Percentiles rank a stretch among this genome's conserved stretches.
These are phyloP conservation scores for Candida tunisiensis DNA, from an alignment of 1,139 yeast genomes.

Conservation along the genomic window DNA sequence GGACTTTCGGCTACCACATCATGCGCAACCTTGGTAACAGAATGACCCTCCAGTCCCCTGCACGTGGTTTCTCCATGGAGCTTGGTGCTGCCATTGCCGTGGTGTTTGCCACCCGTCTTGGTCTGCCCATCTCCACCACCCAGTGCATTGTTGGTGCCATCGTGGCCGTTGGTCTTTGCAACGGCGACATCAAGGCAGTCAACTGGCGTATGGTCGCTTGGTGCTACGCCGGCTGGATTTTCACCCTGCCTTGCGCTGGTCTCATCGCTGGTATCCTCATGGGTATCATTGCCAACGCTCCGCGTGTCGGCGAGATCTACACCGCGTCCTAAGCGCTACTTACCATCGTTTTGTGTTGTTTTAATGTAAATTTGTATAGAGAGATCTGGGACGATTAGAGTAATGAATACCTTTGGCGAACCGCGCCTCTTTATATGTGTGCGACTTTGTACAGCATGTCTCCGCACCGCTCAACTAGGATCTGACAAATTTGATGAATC, in stretches of 20 bases:
- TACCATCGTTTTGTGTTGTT: no score
- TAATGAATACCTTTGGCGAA: no score
- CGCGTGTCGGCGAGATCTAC: conserved; percentile 27
- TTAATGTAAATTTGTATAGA: no score
- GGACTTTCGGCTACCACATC: conserved; percentile 61
- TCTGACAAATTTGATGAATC: no score
- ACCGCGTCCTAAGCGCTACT: background rate
- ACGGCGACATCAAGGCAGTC: conserved; percentile 43
- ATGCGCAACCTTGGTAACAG: conserved; percentile 62
- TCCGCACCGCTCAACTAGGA: no score
- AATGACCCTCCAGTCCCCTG: conserved; percentile 60
- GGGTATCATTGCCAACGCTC: conserved; percentile 53
- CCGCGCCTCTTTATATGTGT: no score
- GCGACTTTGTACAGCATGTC: no score
- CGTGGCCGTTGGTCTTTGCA: conserved; percentile 60
- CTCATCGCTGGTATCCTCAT: conserved; percentile 50
- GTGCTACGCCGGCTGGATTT: conserved; percentile 59
- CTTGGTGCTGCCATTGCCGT: conserved; percentile 67
- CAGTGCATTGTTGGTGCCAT: conserved; percentile 75
- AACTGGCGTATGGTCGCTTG: conserved; percentile 68
- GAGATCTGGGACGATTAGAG: no score
- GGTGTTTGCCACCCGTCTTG: conserved; percentile 57
- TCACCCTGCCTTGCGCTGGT: conserved; percentile 64
- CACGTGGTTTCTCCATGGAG: conserved; percentile 68
- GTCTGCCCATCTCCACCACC: conserved; percentile 61